Evolutionary conservation across 495 filamentous ascomycete species (phyloP), one percentile per base, ranked within the genome.

Genomic region (Penicillium soppii): DNA sequence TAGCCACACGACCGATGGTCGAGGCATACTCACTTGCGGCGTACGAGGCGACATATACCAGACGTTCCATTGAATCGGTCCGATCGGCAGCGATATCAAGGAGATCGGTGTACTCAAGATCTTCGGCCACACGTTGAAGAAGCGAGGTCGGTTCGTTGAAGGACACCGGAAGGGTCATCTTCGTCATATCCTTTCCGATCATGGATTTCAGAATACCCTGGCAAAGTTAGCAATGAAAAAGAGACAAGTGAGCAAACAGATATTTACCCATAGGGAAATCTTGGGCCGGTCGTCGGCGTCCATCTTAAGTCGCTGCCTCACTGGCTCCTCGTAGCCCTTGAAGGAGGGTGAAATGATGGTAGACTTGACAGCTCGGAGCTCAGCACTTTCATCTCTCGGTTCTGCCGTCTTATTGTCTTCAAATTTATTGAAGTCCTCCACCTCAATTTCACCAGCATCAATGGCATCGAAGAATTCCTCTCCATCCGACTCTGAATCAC

Each of bases 141-240:
- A 98, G 73, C 15, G 94, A 97, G 9, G 94, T 98, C 10, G 95
- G 95, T 70, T 98, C 94, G 67, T 98, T 98, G 75, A 98, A 98
- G 9, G 94, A 96, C 5, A 98, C 94, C 0, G 94, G 94, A 4
- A 98, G 78, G 2, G 94, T 98, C 94, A 98, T 97, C 74, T 91
- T 97, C 16, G 94, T 98, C 94, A 98, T 97, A 65, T 98, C 94
- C 67, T 97, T 98, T 48, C 94, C 94, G 61, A 98, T 96, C 94
- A 98, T 98, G 33, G 94, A 98, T 76, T 97, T 97, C 41, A 98
- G 71, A 54, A 98, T 96, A 50, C 87, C 86, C 92, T 97, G 53
- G 27, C 45, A n/a, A 9, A 42, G 46, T 17, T 53, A 20, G 36
- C 47, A 43, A n/a, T 40, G 29, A 9, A 42, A 10, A 30, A 12